Evolutionary conservation across 2,329 filamentous ascomycete species (phyloP).

Genomic region (Lachnellula arida): DNA sequence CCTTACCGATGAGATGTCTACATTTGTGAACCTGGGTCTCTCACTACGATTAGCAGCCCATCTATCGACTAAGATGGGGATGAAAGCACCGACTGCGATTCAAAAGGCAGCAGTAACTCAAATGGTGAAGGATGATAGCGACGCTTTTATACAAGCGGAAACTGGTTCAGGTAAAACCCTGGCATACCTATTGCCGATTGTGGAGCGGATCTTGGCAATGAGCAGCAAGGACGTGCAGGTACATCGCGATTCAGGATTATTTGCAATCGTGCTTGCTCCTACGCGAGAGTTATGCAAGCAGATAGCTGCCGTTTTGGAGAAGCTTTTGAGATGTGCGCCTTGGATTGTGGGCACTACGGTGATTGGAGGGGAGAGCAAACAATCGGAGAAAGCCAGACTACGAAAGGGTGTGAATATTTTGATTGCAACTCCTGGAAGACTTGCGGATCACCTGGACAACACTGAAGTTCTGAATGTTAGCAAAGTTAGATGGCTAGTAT

Average conservation of each 20-base stretch:
- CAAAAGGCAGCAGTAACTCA: conserved; percentile 85
- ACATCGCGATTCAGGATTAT: conserved; percentile 81
- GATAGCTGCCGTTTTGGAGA: conserved; percentile 81
- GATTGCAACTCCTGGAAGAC: conserved; percentile 85
- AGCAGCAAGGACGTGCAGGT: conserved; percentile 56
- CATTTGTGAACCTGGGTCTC: conserved; percentile 80
- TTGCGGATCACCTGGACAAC: conserved; percentile 89
- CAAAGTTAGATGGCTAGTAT: conserved; percentile 85
- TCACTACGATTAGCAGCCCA: conserved; percentile 77
- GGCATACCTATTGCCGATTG: conserved; percentile 88
- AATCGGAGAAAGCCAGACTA: conserved; percentile 85
- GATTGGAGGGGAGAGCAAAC: conserved; percentile 64
- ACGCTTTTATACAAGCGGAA: conserved; percentile 95
- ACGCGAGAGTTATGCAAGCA: conserved; percentile 94
- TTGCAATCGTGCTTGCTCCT: conserved; percentile 89
- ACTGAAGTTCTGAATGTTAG: conserved; percentile 85
- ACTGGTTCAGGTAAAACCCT: conserved; percentile 97
- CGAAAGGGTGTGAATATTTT: conserved; percentile 94
- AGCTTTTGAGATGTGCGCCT: conserved; percentile 79
- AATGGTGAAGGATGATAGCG: conserved; percentile 72
- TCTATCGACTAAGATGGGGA: conserved; percentile 75
- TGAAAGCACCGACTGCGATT: conserved; percentile 91
- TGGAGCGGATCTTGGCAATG: conserved; percentile 80
- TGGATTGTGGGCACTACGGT: conserved; percentile 92
- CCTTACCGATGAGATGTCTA: conserved; percentile 74